phyloP scores from a whole-genome alignment of 176 grass and related monocot species.

The Eleusine coracana region DNA sequence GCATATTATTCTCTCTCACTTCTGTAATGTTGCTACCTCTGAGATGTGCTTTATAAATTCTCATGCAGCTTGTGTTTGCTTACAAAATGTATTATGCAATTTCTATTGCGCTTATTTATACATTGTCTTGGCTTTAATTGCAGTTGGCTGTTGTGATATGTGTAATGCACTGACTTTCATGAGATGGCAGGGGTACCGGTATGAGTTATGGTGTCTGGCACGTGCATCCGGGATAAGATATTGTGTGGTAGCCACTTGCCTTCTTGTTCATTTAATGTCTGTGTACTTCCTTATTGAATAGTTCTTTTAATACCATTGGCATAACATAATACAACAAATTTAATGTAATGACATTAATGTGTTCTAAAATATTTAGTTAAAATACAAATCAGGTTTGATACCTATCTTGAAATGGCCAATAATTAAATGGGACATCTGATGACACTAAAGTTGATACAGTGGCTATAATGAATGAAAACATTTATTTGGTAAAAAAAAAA shows the following conservation, averaged over 20 bases:
- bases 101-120: not conserved
- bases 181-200: conserved; percentile 79
- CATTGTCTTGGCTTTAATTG: not conserved
- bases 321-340: too few species aligned
- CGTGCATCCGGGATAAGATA: conserved; percentile 93
- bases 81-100: not conserved
- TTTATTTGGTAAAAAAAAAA: not conserved
- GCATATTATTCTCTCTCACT: not conserved
- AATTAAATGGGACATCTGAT: not conserved
- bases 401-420: not conserved
- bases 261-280: conserved; percentile 11
- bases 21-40: not conserved
- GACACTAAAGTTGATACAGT: not conserved
- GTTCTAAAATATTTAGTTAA: not conserved
- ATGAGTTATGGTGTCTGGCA: conserved; percentile 96
- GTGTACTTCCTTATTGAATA: not conserved
- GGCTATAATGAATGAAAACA: conserved; percentile 3
- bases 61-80: not conserved
- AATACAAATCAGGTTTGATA: not conserved
- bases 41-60: not conserved
- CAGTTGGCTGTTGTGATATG: not conserved
- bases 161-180: not conserved
- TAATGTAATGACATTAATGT: too few species aligned
- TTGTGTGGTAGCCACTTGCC: conserved; percentile 68
- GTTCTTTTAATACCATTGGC: too few species aligned